Base-by-base conservation (phyloP, 176 grass and related monocot genomes). In the Ananas comosus region DNA sequence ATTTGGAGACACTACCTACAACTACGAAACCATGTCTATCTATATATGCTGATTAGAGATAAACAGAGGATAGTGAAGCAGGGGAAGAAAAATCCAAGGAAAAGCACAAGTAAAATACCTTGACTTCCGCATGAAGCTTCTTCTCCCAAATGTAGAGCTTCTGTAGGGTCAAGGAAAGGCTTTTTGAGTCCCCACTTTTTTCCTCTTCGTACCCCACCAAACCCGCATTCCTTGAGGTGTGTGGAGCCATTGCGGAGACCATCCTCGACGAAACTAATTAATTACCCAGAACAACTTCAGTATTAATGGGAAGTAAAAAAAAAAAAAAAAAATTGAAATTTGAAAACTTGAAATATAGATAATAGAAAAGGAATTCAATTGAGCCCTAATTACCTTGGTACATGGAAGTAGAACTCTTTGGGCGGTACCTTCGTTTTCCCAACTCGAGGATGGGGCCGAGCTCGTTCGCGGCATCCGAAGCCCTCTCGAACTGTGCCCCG, bases 131-230 rank as follows among this genome's bases (percentile, higher is more conserved):
- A 58, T 94, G 91, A 13, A 94, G 87, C 57, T 99, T 99, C 75
- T 73, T 94, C 80, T 99, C 95, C 95, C 95, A 99, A 57, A 91
- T 81, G 76, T 88, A 93, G 58, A 99, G 80, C 75, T 88, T 99
- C 63, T 94, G 85, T 2, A 99, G 69, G 21, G 78, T 87, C 27
- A 59, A 88, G 71, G 86, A 87, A 52, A 99, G 67, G 74, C 72
- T 77, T 68, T 6, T 65, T 2, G 73, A 53, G 29, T 63, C 79
- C 27, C 29, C 53, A 72, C 69, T 51, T 72, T 84, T 88, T 18
- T 73, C 81, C 59, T 75, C 75, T 73, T 76, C 80, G 13, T 88
- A 74, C 69, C 80, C 81, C 52, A 84, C 49, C 16, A 86, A 51
- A 19, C 82, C 88, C 64, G 64, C 77, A 29, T 54, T 72, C 64